Base-by-base conservation (phyloP, 2,329 filamentous ascomycete genomes). In the Verticillium nonalfalfae region DNA sequence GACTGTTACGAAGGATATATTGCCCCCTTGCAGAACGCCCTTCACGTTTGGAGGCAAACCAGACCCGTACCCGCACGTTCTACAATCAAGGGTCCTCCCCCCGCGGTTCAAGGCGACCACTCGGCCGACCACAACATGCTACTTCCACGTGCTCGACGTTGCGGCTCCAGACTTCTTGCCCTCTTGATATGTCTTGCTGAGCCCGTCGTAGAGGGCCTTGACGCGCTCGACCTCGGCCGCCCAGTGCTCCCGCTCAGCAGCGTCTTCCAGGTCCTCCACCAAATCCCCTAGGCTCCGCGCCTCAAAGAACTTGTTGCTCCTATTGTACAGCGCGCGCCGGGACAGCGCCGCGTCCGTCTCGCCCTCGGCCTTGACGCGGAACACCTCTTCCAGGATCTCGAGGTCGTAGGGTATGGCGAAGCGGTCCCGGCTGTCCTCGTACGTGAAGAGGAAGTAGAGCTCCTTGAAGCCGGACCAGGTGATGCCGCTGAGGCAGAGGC, bases 391-490 rank as follows among this genome's bases (percentile, higher is more conserved):
- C 56, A 86, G 66, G 60, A 86, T 85, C 57, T 84, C 78, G 63
- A 85, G 84, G 62, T 86, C 83, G 68, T 85, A 79, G 2, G 82
- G 82, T 60, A 85, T 85, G 2, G 71, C 69, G 66, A 86, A 85
- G 6, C 83, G 66, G 64, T 85, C 81, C 45, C 82, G 73, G 59
- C 79, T 85, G 68, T 86, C 83, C 69, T 85, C 79, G 67, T 85
- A 84, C 0, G 82, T 85, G 70, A 85, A 86, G 57, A 85, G 72
- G 67, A 84, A 84, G 69, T 83, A 85, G 61, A 86, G 75, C 69
- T 82, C 78, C 62, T 74, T 75, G 72, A 86, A 85, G 1, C 83
- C 82, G 10, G 79, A 78, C 83, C 83, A 86, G 2, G 82, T 76
- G 63, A 86, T 85, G 14, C 80, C 83, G 65, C 80, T 84, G 10